Conservation (phyloP, 1,139 yeast genomes). For the Taphrina pruni region DNA sequence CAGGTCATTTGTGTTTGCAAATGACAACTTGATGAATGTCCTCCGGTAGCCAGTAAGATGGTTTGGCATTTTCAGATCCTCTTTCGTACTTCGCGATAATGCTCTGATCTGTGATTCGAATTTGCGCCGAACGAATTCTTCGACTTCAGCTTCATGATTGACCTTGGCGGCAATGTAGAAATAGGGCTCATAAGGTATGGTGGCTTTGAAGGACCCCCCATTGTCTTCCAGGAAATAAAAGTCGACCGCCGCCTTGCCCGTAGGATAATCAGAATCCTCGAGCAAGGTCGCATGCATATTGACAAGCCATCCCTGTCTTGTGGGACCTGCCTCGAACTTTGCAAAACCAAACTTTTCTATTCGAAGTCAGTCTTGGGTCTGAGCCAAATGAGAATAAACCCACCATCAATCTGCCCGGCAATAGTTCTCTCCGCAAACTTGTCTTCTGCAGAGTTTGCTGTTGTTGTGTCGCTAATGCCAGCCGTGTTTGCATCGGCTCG, state of each 20-base stretch:
- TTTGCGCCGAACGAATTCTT: constrained; percentile 74
- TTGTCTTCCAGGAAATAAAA: constrained; percentile 95
- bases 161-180: constrained; percentile 73
- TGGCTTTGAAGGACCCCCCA: constrained; percentile 92
- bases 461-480: constrained; percentile 28
- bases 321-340: constrained; percentile 73
- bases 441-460: constrained; percentile 36
- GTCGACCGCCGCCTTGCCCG: constrained; percentile 86
- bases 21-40: constrained; percentile 68
- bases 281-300: constrained; percentile 72
- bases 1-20: constrained; percentile 77
- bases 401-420: constrained; percentile 36
- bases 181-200: constrained; percentile 84
- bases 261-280: constrained; percentile 61
- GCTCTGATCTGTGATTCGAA: constrained; percentile 69
- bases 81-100: constrained; percentile 65
- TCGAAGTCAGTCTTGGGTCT: constrained; percentile 54
- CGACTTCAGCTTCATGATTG: constrained; percentile 79
- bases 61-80: constrained; percentile 79
- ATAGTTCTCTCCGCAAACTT: constrained; percentile 15
- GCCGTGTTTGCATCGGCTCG: constrained; percentile 12
- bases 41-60: constrained; percentile 81
- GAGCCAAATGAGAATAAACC: neutral
- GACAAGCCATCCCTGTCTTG: constrained; percentile 81
- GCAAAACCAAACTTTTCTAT: constrained; percentile 78